phyloP scores from a whole-genome alignment of 1,284 basidiomycete genomes.

The Neonothopanus nambi region DNA sequence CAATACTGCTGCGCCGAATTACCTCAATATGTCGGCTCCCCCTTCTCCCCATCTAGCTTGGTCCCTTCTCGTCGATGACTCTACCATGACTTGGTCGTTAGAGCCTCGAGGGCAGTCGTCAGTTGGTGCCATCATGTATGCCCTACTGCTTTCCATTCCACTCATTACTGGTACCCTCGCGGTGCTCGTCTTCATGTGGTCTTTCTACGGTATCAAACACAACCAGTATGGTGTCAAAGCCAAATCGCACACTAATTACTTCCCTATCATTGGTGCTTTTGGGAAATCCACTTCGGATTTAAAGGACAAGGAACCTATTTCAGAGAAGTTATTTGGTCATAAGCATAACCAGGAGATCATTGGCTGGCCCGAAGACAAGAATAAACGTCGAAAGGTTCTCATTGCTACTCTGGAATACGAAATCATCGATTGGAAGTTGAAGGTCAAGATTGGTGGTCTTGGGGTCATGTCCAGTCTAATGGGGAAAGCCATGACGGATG shows the following conservation, averaged over 20 bases:
- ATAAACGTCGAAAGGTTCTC: constrained; percentile 85
- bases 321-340: constrained; percentile 65
- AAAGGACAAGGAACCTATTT: constrained; percentile 53
- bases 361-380: constrained; percentile 90
- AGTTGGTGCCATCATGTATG: constrained; percentile 84
- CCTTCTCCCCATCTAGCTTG: constrained; percentile 82
- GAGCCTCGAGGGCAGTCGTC: constrained; percentile 79
- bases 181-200: constrained; percentile 87
- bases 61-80: constrained; percentile 79
- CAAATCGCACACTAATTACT: constrained; percentile 68
- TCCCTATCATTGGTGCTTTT: constrained; percentile 70
- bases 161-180: constrained; percentile 82
- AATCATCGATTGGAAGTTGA: constrained; percentile 93
- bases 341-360: constrained; percentile 65
- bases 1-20: constrained; percentile 83
- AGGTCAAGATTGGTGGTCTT: constrained; percentile 94
- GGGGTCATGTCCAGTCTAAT: constrained; percentile 96
- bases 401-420: constrained; percentile 94
- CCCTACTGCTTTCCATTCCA: constrained; percentile 77
- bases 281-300: constrained; percentile 64
- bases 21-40: constrained; percentile 87
- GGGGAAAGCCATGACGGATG: constrained; percentile 96
- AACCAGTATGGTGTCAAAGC: constrained; percentile 84
- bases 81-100: constrained; percentile 73
- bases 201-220: constrained; percentile 92